Conservation (phyloP, 352 stramenopile genomes). For the Phytophthora sp. region DNA sequence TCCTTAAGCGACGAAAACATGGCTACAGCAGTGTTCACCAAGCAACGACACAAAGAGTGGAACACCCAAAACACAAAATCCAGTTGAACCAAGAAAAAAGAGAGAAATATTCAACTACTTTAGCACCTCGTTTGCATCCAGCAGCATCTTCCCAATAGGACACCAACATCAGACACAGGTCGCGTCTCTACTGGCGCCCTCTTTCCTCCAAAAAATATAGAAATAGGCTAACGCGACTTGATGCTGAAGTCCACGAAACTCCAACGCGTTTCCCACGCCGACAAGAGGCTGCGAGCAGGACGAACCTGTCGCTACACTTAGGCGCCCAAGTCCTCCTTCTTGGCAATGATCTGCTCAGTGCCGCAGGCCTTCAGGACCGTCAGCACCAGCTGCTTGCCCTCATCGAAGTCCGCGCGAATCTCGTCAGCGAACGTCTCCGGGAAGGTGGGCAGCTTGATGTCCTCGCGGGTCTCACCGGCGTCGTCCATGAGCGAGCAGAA, state of each 20-base stretch:
- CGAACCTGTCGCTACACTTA: constrained; percentile 43
- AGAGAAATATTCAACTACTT: constrained; percentile 51
- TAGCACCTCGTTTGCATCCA: constrained; percentile 40
- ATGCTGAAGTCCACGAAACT: constrained; percentile 44
- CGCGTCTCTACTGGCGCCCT: constrained; percentile 24
- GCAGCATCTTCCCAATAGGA: constrained; percentile 39
- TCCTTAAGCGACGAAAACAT: no score
- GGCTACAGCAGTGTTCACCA: neutral
- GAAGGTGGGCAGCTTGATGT: constrained; percentile 97
- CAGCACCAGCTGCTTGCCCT: constrained; percentile 96
- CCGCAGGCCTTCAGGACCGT: constrained; percentile 97
- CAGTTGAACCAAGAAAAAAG: constrained; percentile 40
- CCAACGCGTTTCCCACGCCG: constrained; percentile 32
- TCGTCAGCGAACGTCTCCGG: constrained; percentile 96
- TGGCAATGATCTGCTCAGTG: constrained; percentile 98
- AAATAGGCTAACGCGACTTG: constrained; percentile 54
- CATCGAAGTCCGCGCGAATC: constrained; percentile 96
- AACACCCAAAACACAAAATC: neutral
- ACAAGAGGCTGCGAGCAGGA: constrained; percentile 8
- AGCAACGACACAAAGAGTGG: no score
- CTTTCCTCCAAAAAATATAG: constrained; percentile 53
- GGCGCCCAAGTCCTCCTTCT: constrained; percentile 93
- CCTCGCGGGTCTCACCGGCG: constrained; percentile 96
- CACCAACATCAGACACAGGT: constrained; percentile 21
- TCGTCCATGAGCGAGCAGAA: constrained; percentile 99